Conservation (phyloP, 352 stramenopile species). For the Nothophytophthora sp. region DNA sequence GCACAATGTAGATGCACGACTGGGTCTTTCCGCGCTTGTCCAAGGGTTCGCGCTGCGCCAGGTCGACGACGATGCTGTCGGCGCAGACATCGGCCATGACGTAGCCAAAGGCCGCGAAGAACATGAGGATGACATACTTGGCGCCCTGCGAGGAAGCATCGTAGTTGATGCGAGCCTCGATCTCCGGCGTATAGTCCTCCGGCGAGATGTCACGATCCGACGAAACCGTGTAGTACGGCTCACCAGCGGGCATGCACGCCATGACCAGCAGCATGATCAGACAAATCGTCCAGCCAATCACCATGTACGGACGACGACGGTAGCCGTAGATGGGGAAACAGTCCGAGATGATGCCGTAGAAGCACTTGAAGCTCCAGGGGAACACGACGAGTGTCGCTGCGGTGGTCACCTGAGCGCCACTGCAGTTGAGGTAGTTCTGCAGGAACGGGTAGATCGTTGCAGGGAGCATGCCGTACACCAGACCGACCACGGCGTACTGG, state of each 20-base stretch:
- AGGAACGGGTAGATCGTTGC: conserved; percentile 39
- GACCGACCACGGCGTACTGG: conserved; percentile 53
- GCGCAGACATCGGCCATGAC: conserved; percentile 29
- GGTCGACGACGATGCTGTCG: conserved; percentile 33
- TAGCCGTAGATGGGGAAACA: conserved; percentile 38
- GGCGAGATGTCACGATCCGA: conserved; percentile 7
- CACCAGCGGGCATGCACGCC: conserved; percentile 9
- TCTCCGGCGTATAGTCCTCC: conserved; percentile 9
- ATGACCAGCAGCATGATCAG: conserved; percentile 25
- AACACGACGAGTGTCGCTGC: conserved; percentile 27
- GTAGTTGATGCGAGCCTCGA: conserved; percentile 17
- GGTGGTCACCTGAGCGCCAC: conserved; percentile 24
- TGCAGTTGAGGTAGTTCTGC: conserved; percentile 32
- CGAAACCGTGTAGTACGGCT: conserved; percentile 33
- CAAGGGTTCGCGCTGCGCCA: conserved; percentile 35
- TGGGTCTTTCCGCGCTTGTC: conserved; percentile 31
- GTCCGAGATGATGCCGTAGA: conserved; percentile 34
- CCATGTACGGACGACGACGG: conserved; percentile 38
- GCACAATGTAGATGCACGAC: conserved; percentile 32
- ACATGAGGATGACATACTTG: conserved; percentile 39
- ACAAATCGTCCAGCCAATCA: too few species aligned
- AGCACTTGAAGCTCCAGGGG: conserved; percentile 39
- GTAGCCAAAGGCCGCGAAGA: conserved; percentile 32
- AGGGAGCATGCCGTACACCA: conserved; percentile 48
- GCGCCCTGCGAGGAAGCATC: conserved; percentile 9